Evolutionary conservation across 2,329 filamentous ascomycete species (phyloP).

Genomic region (Nemania sp.): DNA sequence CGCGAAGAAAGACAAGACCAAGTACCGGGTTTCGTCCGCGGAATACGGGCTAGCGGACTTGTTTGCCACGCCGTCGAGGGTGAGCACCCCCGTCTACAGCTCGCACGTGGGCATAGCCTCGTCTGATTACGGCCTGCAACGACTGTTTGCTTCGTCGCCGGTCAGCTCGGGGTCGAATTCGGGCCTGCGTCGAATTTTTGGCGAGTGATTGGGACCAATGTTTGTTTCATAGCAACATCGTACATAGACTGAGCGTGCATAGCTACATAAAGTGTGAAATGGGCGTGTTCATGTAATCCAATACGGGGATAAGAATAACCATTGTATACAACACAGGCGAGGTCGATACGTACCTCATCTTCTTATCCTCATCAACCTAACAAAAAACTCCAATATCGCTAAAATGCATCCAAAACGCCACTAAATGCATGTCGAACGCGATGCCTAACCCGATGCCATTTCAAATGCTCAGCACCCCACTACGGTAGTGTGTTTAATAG

Average conservation of each 20-base stretch:
- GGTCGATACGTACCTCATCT: slow-evolving; percentile 20
- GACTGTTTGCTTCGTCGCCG: slow-evolving; percentile 25
- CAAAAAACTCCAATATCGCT: slow-evolving; percentile 1
- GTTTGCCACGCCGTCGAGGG: slow-evolving; percentile 26
- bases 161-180: slow-evolving; percentile 32
- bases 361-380: slow-evolving; percentile 11
- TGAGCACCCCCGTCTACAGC: slow-evolving; percentile 16
- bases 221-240: slow-evolving; percentile 18
- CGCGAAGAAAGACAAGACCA: neutral
- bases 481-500: neutral
- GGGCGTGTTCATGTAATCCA: slow-evolving; percentile 20
- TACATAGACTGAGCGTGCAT: slow-evolving; percentile 23
- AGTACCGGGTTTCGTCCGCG: slow-evolving; percentile 16
- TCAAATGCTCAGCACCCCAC: neutral
- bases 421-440: slow-evolving; percentile 9
- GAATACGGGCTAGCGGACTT: slow-evolving; percentile 28
- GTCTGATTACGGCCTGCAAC: slow-evolving; percentile 26
- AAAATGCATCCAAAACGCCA: slow-evolving; percentile 23
- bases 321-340: slow-evolving; percentile 23
- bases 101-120: slow-evolving; percentile 14
- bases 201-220: slow-evolving; percentile 18
- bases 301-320: slow-evolving; percentile 1
- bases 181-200: slow-evolving; percentile 31
- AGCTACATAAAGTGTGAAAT: slow-evolving; percentile 14
- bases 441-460: slow-evolving; percentile 6